Conservation (phyloP, 371 early-diverging fungal species). For the Phascolomyces articulosus region DNA sequence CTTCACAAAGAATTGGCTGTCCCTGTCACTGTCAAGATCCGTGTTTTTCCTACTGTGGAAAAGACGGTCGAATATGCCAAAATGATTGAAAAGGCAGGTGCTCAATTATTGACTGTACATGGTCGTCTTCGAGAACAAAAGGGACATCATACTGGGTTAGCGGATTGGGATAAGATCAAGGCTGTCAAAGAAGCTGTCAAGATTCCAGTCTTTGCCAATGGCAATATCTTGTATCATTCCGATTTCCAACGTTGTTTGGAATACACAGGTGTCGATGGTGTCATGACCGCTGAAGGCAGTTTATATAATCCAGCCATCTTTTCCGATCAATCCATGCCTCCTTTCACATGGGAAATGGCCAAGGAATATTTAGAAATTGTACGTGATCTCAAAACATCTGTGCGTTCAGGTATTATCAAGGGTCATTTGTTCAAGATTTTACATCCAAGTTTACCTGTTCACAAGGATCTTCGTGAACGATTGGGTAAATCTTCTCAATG, state of each 20-base stretch:
- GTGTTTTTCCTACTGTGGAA: constrained; percentile 90
- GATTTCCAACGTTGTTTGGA: constrained; percentile 92
- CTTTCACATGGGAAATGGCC: constrained; percentile 78
- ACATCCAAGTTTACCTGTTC: constrained; percentile 75
- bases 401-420: constrained; percentile 68
- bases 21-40: constrained; percentile 98
- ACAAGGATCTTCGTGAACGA: constrained; percentile 77
- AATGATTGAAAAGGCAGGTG: constrained; percentile 96
- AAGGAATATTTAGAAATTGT: constrained; percentile 89
- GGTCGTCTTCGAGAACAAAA: constrained; percentile 97
- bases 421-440: constrained; percentile 96
- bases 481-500: constrained; percentile 66
- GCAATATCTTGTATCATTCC: constrained; percentile 92
- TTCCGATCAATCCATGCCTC: constrained; percentile 50
- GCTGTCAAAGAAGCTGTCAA: constrained; percentile 82
- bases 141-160: constrained; percentile 95
- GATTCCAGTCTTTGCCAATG: constrained; percentile 98
- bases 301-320: constrained; percentile 94
- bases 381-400: constrained; percentile 37
- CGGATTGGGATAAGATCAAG: constrained; percentile 97
- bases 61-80: constrained; percentile 96
- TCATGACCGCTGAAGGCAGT: constrained; percentile 95
- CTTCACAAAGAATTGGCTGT: constrained; percentile 86
- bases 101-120: constrained; percentile 94
- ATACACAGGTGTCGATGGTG: constrained; percentile 91